phyloP scores from a whole-genome alignment of 768 basidiomycete genomes.

The Phlebiopsis gigantea region DNA sequence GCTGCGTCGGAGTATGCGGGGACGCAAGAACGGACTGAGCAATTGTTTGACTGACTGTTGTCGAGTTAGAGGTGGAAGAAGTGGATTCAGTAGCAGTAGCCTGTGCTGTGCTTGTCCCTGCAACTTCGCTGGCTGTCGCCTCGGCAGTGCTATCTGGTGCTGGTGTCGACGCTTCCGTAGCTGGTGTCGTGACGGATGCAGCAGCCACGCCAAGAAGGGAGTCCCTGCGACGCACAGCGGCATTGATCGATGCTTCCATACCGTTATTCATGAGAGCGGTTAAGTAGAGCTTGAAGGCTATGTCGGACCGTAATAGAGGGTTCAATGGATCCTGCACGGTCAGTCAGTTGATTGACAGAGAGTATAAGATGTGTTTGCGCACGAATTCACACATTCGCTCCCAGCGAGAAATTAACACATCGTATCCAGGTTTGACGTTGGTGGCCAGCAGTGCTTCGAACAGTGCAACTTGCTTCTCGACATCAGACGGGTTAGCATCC shows the following conservation, averaged over 20 bases:
- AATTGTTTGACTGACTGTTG: slow-evolving; percentile 35
- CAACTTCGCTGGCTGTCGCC: not conserved
- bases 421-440: slow-evolving; percentile 61
- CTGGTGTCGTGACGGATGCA: slow-evolving; percentile 14
- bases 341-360: not conserved
- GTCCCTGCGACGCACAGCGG: slow-evolving; percentile 68
- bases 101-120: not conserved
- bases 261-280: slow-evolving; percentile 57
- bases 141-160: not conserved
- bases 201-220: slow-evolving; percentile 39
- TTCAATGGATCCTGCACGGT: slow-evolving; percentile 54
- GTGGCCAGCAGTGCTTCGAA: slow-evolving; percentile 64
- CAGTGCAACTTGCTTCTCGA: slow-evolving; percentile 63
- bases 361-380: slow-evolving; percentile 27
- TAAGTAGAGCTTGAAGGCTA: slow-evolving; percentile 75
- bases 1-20: not conserved
- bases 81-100: not conserved
- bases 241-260: slow-evolving; percentile 48
- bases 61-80: not conserved
- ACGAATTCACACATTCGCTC: slow-evolving; percentile 82
- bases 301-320: slow-evolving; percentile 63
- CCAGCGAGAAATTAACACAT: slow-evolving; percentile 74
- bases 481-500: slow-evolving; percentile 65
- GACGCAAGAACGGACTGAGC: slow-evolving; percentile 34
- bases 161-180: not conserved